A percentile compares a stretch with the other conserved stretches of the same genome.
phyloP scores from a whole-genome alignment of 208 protist species.

The Leishmania martiniquensis region DNA sequence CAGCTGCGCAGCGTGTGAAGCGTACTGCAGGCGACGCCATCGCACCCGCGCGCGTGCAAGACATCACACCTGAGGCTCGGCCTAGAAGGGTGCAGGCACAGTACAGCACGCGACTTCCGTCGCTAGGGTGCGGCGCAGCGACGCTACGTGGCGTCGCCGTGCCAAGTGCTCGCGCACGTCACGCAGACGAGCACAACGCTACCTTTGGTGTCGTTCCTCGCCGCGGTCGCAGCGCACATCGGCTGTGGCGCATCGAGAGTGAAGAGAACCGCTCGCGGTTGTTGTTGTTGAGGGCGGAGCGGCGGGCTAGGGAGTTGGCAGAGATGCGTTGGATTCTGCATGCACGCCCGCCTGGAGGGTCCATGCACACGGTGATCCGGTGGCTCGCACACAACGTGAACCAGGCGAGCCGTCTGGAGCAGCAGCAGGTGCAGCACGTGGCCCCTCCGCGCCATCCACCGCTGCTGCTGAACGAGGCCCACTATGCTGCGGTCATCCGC shows the following conservation, averaged over 20 bases:
- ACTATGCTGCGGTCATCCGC: neutral
- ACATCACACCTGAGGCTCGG: neutral
- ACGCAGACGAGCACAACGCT: neutral
- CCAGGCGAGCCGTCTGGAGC: neutral
- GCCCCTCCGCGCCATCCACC: neutral
- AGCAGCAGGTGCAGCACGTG: neutral
- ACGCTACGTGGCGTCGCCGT: too few relatives aligned
- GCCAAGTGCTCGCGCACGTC: neutral
- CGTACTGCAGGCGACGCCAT: neutral
- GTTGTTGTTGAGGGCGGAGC: constrained; percentile 1
- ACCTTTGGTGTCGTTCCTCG: neutral
- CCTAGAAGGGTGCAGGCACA: neutral
- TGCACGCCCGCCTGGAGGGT: constrained; percentile 5
- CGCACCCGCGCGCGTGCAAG: neutral
- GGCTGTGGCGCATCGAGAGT: neutral
- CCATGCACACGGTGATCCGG: neutral
- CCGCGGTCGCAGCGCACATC: neutral
- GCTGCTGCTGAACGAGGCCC: constrained; percentile 4
- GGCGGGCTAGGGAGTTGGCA: constrained; percentile 9
- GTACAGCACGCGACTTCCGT: neutral
- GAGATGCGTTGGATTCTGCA: constrained; percentile 22
- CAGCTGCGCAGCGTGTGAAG: neutral
- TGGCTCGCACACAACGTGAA: neutral
- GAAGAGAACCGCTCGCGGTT: constrained; percentile 11
- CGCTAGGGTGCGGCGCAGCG: neutral